phyloP scores from a whole-genome alignment of 148 eudicot genomes.

The Dysphania ambrosioides region DNA sequence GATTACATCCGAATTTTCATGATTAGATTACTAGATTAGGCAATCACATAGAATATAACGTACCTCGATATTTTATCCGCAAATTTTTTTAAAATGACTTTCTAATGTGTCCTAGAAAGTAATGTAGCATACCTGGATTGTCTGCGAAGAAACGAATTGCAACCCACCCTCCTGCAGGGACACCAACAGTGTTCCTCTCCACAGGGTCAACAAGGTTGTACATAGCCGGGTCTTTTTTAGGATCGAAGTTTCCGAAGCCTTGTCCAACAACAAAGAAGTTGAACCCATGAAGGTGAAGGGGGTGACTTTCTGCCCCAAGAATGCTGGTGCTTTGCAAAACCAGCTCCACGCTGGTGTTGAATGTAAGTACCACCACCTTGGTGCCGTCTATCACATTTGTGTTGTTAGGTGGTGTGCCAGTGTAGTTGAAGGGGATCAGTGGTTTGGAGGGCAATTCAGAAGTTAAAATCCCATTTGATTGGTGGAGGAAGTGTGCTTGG shows the following conservation, averaged over 20 bases:
- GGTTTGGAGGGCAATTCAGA: slow-evolving; percentile 32
- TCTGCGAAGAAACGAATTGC: slow-evolving; percentile 67
- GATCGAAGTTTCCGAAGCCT: slow-evolving; percentile 55
- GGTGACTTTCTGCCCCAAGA: slow-evolving; percentile 48
- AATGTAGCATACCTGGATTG: slow-evolving; percentile 51
- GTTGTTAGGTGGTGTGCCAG: slow-evolving; percentile 47
- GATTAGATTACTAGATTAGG: too few relatives aligned
- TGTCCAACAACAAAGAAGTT: slow-evolving; percentile 56
- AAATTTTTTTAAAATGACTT: too few relatives aligned
- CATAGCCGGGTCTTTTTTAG: slow-evolving; percentile 39
- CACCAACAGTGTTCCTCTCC: slow-evolving; percentile 55
- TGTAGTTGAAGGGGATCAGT: slow-evolving; percentile 36
- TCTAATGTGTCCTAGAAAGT: background rate
- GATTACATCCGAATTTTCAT: background rate
- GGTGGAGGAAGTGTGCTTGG: slow-evolving; percentile 33
- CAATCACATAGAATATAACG: too few relatives aligned
- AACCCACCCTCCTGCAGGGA: slow-evolving; percentile 62
- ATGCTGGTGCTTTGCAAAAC: slow-evolving; percentile 43
- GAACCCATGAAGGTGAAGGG: slow-evolving; percentile 53
- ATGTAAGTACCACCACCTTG: slow-evolving; percentile 38
- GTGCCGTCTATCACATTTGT: slow-evolving; percentile 38
- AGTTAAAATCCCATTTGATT: slow-evolving; percentile 28
- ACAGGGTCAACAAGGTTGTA: slow-evolving; percentile 54
- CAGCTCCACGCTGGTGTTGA: slow-evolving; percentile 41
- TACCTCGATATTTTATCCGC: too few relatives aligned